Evolutionary conservation across 768 basidiomycete species (phyloP), one percentile per base, ranked within the genome.

Genomic region (Solioccasus polychromus): DNA sequence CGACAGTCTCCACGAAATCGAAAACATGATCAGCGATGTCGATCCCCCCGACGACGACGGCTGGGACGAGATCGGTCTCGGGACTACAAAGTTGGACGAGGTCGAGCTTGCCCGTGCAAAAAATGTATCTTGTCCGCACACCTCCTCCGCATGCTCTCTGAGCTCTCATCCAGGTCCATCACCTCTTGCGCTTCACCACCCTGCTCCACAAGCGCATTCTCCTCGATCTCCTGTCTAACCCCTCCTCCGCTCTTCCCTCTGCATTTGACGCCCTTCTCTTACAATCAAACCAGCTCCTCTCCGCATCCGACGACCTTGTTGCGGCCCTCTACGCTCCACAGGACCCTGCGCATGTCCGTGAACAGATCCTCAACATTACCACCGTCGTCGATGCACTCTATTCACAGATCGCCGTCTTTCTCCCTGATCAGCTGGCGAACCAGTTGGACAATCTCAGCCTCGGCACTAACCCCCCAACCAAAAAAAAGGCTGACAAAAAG

Each of bases 281-380:
- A 3, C 67, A 67, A 8, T 88, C 85, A 3, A 68, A 75, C 24
- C 56, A 63, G 7, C 70, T 87, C 18, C 70, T 83, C 15, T 60
- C 72, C 38, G 71, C 76, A 3, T 72, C 77, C 4, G 88, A 90
- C 58, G 83, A 90, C 31, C 68, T 88, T 42, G 74, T 83, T 18
- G 73, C 83, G n/a, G 67, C 80, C 3, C 66, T 86, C 31, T 85
- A 89, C 58, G 50, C 76, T 0, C 83, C 85, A 5, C 86, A 89
- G 55, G 72, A 81, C 45, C 57, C 61, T 1, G 54, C 56, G 1
- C 62, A 70, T 26, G 63, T 87, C 40, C 52, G 54, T 9, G 53
- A 61, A 10, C 72, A 77, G 42, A 51, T 80, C 23, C 48, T 57
- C 5, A 49, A 68, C 0, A 70, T 80, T 35, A 56, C 66, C 34